Evolutionary conservation across 768 basidiomycete genomes (phyloP).

Genomic region (Russula compacta): DNA sequence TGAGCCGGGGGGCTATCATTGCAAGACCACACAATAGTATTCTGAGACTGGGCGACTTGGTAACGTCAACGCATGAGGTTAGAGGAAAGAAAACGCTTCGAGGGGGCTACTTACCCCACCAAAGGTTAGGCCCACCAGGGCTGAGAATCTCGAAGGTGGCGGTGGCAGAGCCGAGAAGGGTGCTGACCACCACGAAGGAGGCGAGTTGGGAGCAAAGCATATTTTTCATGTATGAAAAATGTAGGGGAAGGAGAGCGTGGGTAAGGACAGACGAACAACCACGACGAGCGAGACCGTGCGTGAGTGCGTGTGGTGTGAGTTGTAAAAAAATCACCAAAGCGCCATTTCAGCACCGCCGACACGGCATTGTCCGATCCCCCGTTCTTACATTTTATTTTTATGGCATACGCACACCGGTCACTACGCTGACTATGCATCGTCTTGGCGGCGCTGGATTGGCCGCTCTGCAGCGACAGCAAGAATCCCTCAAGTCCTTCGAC

Average conservation of each 20-base stretch:
- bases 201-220: conserved; percentile 30
- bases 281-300: background rate
- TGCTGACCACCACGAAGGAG: conserved; percentile 30
- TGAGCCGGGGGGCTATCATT: conserved; percentile 26
- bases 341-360: background rate
- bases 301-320: background rate
- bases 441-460: conserved; percentile 79
- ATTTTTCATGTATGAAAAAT: background rate
- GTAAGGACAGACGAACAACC: background rate
- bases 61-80: background rate
- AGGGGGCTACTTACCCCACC: conserved; percentile 49
- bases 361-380: conserved; percentile 2
- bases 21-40: conserved; percentile 56
- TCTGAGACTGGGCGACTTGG: conserved; percentile 47
- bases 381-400: background rate
- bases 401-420: no score
- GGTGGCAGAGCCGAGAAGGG: conserved; percentile 31
- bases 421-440: conserved; percentile 44
- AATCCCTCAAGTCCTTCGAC: conserved; percentile 72
- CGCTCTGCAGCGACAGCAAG: conserved; percentile 82
- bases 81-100: background rate
- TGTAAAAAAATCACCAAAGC: background rate
- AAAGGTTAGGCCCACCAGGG: conserved; percentile 36
- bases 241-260: conserved; percentile 9
- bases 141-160: conserved; percentile 38